Percentiles rank a stretch among this genome's conserved stretches.
Evolutionary conservation across 148 eudicot genomes (phyloP).

Genomic region (Fagopyrum tataricum): DNA sequence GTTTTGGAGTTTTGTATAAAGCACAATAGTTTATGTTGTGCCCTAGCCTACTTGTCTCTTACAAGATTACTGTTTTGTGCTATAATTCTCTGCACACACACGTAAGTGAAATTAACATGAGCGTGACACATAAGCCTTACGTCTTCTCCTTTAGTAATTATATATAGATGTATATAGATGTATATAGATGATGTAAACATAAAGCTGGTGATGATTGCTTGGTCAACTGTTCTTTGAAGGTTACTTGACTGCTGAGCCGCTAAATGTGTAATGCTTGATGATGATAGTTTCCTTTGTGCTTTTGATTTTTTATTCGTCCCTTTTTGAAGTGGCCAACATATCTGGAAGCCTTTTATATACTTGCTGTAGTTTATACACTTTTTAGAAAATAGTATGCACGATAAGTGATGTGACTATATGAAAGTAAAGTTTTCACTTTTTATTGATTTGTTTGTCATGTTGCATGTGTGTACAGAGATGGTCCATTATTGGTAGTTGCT

Average conservation of each 20-base stretch:
- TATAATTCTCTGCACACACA: no score
- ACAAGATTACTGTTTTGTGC: no score
- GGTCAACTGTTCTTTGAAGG: not conserved
- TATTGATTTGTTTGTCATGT: not conserved
- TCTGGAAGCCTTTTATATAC: not conserved
- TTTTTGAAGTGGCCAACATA: not conserved
- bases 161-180: no score
- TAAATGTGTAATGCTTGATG: not conserved
- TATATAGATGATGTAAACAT: not conserved
- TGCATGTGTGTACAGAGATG: slow-evolving; percentile 53
- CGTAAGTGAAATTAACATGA: no score
- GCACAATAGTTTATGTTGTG: not conserved
- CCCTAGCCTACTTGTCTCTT: no score
- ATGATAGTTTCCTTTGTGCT: not conserved
- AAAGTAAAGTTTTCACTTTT: no score
- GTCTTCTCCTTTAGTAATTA: no score
- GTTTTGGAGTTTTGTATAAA: not conserved
- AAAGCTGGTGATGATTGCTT: not conserved
- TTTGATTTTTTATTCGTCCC: not conserved
- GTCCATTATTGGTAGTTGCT: slow-evolving; percentile 89
- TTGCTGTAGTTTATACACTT: slow-evolving; percentile 7
- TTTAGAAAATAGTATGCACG: not conserved
- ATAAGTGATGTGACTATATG: not conserved
- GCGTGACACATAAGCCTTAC: no score
- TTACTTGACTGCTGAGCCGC: not conserved